phyloP scores from a whole-genome alignment of 805 yeast genomes.

The Candida namnaoensis region DNA sequence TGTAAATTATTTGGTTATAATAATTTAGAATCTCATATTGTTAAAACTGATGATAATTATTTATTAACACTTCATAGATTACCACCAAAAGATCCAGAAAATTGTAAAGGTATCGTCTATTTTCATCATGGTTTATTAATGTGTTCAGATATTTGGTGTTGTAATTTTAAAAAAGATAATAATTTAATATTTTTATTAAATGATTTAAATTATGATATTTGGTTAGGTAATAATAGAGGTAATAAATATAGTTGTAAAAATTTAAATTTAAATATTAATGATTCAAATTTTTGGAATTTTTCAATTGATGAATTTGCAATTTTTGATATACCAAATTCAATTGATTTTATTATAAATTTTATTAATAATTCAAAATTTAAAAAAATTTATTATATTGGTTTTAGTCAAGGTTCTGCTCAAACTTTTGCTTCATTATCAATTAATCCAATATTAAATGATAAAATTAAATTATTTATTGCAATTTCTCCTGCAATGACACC shows the following conservation, averaged over 20 bases:
- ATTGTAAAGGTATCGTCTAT: slow-evolving; percentile 46
- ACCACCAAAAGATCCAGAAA: slow-evolving; percentile 24
- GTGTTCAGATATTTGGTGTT: slow-evolving; percentile 80
- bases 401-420: slow-evolving; percentile 92
- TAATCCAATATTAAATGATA: slow-evolving; percentile 50
- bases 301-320: slow-evolving; percentile 88
- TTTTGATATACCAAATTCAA: slow-evolving; percentile 82
- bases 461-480: slow-evolving; percentile 57
- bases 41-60: slow-evolving; percentile 71
- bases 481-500: slow-evolving; percentile 95
- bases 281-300: slow-evolving; percentile 71
- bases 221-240: slow-evolving; percentile 90
- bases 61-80: slow-evolving; percentile 69
- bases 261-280: slow-evolving; percentile 29
- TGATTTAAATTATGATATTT: slow-evolving; percentile 85
- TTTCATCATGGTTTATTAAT: slow-evolving; percentile 89
- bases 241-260: slow-evolving; percentile 90
- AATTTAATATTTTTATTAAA: slow-evolving; percentile 70
- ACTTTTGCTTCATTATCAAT: slow-evolving; percentile 80
- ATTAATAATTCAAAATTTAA: slow-evolving; percentile 33
- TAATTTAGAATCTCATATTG: slow-evolving; percentile 63
- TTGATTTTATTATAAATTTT: slow-evolving; percentile 56
- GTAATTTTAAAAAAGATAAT: slow-evolving; percentile 33
- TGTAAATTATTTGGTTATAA: slow-evolving; percentile 60
- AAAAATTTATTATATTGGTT: slow-evolving; percentile 71